Evolutionary conservation across 1,139 yeast species (phyloP), one percentile per base, ranked within the genome.

Genomic region (Sporopachydermia cereana): DNA sequence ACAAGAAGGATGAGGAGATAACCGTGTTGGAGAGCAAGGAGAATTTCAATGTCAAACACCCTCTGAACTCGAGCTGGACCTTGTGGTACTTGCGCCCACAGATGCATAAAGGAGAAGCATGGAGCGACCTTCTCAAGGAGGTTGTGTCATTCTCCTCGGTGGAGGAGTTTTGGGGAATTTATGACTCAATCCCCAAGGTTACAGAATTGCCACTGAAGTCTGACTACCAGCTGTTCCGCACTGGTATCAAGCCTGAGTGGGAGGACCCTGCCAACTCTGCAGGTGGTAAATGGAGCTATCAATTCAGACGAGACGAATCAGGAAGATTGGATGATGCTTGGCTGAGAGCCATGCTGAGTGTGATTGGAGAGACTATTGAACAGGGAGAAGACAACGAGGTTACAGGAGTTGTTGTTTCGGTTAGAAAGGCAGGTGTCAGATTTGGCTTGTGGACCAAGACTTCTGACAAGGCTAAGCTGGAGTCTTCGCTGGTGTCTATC

Each of bases 91-190:
- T 96, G 49, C 88, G 88, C 70, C 96, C 97, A 50, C 81, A 86
- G 54, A 79, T 82, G 49, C 82, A 76, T 60, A 73, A 71, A 56
- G 53, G 57, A n/a, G 96, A 86, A 66, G 80, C 88, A 59, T 91
- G 98, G 98, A 79, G 85, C 50, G 96, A 88, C 60, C 75, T 88
- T 55, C 74, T 91, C 61, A 89, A 89, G 69, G 95, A 96, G 49
- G 95, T 91, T 45, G 93, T 89, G 56, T 79, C 95, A 29, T 86
- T 91, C 57, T 75, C 81, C 45, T 80, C 96, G 24, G 97, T 91
- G 44, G 99, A 91, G 69, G 97, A 91, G 66, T 91, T 91, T 70
- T 91, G 99, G 99, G 99, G 98, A 24, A 84, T 89, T 54, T 85
- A 79, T 72, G 91, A 91, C 67, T 84, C 95, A 46, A 82, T 91